Base-by-base conservation (phyloP, 75 land plant species). In the Picea sitchensis region DNA sequence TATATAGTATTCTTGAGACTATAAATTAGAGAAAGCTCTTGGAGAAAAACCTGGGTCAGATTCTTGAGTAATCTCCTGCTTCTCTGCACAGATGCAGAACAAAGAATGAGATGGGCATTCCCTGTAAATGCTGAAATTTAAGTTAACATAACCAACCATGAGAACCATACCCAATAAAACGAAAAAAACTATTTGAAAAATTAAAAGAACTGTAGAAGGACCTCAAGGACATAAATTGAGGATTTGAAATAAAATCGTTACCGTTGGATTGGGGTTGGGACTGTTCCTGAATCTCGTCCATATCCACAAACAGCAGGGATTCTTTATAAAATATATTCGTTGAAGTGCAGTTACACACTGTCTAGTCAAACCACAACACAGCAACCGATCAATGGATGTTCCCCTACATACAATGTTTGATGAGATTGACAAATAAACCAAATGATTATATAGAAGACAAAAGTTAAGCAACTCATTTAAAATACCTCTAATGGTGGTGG, bases 241-340 rank as follows among this genome's bases (percentile, higher is more conserved):
- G 17, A 65, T 65, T 65, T 1, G 69, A 34, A 38, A 65, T 65
- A 38, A 65, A 32, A 14, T 32, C 0, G 20, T 14, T 15, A 15
- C 69, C 41, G 0, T 14, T 65, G 20, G 34, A 32, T 65, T 15
- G 69, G 69, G 36, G 38, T 38, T 65, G 34, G 26, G 38, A 18
- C 17, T 65, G 69, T 65, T 65, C 69, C 15, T 34, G 69, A 65
- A 65, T 65, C 69, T 32, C 69, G 20, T 65, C 69, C 69, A 65
- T 65, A 18, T 65, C 38, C 69, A 65, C 14, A 32, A 65, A 65
- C 2, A 11, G 18, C 18, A 65, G 69, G 20, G 54, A 47, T 47
- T 47, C 54, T 47, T 47, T 47, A 7, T 6, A 47, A 47, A 47
- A 65, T 34, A 34, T 32, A 32, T 15, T 34, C 4, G 17, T 65